Percentiles rank a stretch among this genome's conserved stretches.
Conservation (phyloP, 1,284 basidiomycete genomes). For the Apiotrichum mycotoxinovorans region DNA sequence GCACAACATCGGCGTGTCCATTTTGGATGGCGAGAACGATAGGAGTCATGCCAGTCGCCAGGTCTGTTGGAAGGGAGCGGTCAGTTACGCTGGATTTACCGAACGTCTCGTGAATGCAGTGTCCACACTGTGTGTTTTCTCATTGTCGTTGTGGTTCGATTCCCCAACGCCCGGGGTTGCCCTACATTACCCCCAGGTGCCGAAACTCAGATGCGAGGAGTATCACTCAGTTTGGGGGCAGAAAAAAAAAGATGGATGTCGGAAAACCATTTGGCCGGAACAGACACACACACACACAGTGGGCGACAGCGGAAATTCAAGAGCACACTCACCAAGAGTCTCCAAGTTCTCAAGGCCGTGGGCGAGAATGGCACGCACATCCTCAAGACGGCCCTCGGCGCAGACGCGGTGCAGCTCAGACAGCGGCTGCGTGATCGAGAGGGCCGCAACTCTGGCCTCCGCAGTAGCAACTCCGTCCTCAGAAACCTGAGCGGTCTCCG, state of each 20-base stretch:
- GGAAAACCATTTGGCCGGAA: too few species aligned
- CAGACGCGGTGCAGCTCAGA: constrained; percentile 39
- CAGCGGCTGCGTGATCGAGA: constrained; percentile 17
- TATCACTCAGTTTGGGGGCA: background rate
- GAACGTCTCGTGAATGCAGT: too few species aligned
- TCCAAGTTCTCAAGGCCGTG: constrained; percentile 39
- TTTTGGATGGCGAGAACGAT: constrained; percentile 49
- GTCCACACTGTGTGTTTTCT: background rate
- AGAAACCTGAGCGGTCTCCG: constrained; percentile 1
- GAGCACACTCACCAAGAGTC: constrained; percentile 38
- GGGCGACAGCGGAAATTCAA: background rate
- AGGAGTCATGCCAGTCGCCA: constrained; percentile 46
- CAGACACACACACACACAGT: too few species aligned
- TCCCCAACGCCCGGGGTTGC: too few species aligned
- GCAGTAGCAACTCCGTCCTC: constrained; percentile 13
- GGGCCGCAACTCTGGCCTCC: constrained; percentile 15
- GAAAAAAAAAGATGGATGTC: constrained; percentile 5
- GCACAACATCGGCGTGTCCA: constrained; percentile 46
- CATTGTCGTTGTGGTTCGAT: too few species aligned
- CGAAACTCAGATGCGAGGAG: too few species aligned
- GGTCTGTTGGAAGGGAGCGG: constrained; percentile 27
- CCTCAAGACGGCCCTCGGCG: constrained; percentile 42
- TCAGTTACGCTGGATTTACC: too few species aligned
- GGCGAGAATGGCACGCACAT: constrained; percentile 36
- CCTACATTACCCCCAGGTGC: background rate